These are phyloP conservation scores for Colletotrichum simmondsii DNA, from an alignment of 2,329 filamentous ascomycete genomes.

Conservation along the genomic window DNA sequence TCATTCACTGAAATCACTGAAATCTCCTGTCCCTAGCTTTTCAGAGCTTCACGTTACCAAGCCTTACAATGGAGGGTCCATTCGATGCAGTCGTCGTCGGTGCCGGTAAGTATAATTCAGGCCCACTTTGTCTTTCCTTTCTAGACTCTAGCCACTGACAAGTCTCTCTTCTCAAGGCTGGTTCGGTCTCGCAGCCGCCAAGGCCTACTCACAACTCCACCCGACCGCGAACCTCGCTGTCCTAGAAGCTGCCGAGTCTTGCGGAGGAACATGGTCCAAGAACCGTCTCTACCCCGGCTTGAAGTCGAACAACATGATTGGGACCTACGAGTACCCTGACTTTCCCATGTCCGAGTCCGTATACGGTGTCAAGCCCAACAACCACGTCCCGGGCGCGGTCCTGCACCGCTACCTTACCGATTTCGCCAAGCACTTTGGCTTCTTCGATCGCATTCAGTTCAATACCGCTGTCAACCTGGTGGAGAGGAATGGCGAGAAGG, in stretches of 20 bases:
- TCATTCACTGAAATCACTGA: background rate
- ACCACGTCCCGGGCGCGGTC: background rate
- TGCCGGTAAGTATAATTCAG: background rate
- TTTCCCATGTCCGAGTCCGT: conserved; percentile 66
- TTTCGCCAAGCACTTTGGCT: background rate
- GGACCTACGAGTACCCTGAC: conserved; percentile 72
- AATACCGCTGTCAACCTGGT: background rate
- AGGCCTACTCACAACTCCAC: conserved; percentile 61
- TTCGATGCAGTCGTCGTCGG: background rate
- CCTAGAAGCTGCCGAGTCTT: conserved; percentile 59
- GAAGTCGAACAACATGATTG: conserved; percentile 72
- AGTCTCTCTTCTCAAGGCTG: conserved; percentile 46
- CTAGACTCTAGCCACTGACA: conserved; percentile 17
- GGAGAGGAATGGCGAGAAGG: background rate
- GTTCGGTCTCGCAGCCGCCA: conserved; percentile 63
- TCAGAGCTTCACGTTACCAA: background rate
- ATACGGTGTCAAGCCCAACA: conserved; percentile 48
- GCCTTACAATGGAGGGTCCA: background rate
- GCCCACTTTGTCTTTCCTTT: background rate
- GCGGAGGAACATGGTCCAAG: conserved; percentile 71
- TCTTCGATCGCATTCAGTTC: background rate
- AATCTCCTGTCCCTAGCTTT: background rate
- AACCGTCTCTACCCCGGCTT: conserved; percentile 69
- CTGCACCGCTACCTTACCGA: background rate
- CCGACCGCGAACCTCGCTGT: conserved; percentile 58